Evolutionary conservation across 805 yeast species (phyloP), one percentile per base, ranked within the genome.

Genomic region (Clavispora carvajalis): DNA sequence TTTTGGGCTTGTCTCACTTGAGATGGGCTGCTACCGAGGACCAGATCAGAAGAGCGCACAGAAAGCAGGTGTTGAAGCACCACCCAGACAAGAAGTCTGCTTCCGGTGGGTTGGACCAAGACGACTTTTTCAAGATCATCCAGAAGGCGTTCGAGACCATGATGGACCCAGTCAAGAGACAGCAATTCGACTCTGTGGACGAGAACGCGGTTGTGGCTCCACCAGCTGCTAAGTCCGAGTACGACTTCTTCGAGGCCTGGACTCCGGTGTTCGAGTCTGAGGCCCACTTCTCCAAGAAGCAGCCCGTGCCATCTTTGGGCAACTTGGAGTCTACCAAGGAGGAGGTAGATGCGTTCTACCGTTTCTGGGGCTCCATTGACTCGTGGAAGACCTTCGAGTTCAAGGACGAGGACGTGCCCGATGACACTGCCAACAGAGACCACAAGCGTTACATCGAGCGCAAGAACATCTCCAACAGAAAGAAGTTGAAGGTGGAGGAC

Each of bases 21-120:
- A 82, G 99, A 74, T 83, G 77, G 82, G 80, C 69, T 53, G 98
- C 99, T 51, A 88, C 87, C 41, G 90, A 83, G 55, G 95, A 83
- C 56, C 97, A 90, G 68, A 81, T 93, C 60, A 84, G 95, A 70
- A 83, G 89, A 65, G 97, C 98, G 43, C 97, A 91, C 77, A 84
- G 99, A 76, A 84, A 83, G 65, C 95, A 88, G 70, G 98, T 93
- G 22, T 77, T 93, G 69, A 87, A 83, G 73, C 96, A 91, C 67
- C 99, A 93, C 66, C 99, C 99, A 52, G 99, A 93, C 70, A 93
- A 93, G 77, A 90, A 87, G 74, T 89, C 95, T 57, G 96, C 91
- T 39, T 64, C 80, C 45, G 96, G 95, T 49, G 84, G 85, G 34
- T 74, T 86, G 59, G 95, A 87, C 52, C 89, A 86, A 69, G 99